A percentile compares a stretch with the other conserved stretches of the same genome.
Conservation (phyloP, 192 early-diverging fungal species). For the Gigaspora rosea region DNA sequence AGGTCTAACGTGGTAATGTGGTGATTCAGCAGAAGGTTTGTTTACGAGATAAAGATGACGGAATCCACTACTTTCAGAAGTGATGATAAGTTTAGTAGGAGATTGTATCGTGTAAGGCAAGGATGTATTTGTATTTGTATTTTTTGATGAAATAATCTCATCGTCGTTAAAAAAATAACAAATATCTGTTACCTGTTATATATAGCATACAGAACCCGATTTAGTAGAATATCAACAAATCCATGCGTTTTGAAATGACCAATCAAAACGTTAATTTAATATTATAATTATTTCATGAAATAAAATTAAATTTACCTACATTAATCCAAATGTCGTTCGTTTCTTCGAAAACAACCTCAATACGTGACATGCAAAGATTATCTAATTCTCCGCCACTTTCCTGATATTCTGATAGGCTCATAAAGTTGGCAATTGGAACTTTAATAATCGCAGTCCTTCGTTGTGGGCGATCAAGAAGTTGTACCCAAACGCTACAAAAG, state of each 20-base stretch:
- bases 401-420: constrained; percentile 46
- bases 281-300: neutral
- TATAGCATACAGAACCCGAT: neutral
- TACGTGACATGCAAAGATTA: constrained; percentile 30
- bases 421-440: constrained; percentile 55
- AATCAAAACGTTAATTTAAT: too few relatives aligned
- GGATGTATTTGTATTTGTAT: neutral
- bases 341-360: constrained; percentile 58
- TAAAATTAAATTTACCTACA: constrained; percentile 37
- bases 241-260: neutral
- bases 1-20: constrained; percentile 33
- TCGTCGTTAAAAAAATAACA: constrained; percentile 38
- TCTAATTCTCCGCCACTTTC: constrained; percentile 32
- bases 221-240: neutral
- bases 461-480: constrained; percentile 59
- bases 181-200: constrained; percentile 38
- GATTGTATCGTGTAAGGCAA: neutral
- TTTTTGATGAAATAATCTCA: neutral
- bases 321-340: constrained; percentile 61
- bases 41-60: constrained; percentile 60
- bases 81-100: constrained; percentile 48
- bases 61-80: constrained; percentile 61
- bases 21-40: constrained; percentile 31
- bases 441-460: constrained; percentile 50
- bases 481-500: constrained; percentile 53